phyloP scores from a whole-genome alignment of 306 rosid genomes.

The Prunus salicina region DNA sequence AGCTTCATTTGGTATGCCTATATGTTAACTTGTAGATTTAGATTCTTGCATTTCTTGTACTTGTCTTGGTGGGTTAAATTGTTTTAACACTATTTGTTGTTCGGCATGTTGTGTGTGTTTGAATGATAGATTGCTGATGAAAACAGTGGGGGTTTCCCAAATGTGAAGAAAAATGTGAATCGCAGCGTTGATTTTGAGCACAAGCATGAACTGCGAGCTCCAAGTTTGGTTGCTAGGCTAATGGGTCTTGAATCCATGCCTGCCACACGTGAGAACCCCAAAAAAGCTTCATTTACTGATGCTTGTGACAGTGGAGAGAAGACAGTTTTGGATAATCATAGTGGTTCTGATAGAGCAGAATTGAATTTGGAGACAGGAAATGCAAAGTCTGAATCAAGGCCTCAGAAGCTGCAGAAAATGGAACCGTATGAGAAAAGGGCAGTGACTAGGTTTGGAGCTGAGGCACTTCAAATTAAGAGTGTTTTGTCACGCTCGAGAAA shows the following conservation, averaged over 20 bases:
- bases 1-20: conserved; percentile 65
- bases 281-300: conserved; percentile 45
- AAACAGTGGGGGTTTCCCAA: conserved; percentile 77
- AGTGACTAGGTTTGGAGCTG: conserved; percentile 70
- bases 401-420: conserved; percentile 82
- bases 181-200: conserved; percentile 38
- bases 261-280: conserved; percentile 44
- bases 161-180: conserved; percentile 49
- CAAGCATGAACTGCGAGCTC: conserved; percentile 61
- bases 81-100: conserved; percentile 8
- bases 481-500: conserved; percentile 65
- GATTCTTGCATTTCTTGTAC: neutral
- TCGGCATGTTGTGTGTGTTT: conserved; percentile 14
- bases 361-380: conserved; percentile 46
- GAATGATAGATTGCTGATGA: conserved; percentile 77
- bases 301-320: conserved; percentile 30
- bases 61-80: neutral
- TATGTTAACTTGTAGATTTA: neutral
- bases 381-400: conserved; percentile 64
- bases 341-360: conserved; percentile 38
- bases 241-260: conserved; percentile 95
- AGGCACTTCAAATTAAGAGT: conserved; percentile 68
- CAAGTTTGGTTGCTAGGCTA: conserved; percentile 78
- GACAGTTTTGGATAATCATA: conserved; percentile 11
- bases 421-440: conserved; percentile 49